These are phyloP conservation scores for Vicia faba DNA, from an alignment of 306 rosid species.

Conservation along the genomic window DNA sequence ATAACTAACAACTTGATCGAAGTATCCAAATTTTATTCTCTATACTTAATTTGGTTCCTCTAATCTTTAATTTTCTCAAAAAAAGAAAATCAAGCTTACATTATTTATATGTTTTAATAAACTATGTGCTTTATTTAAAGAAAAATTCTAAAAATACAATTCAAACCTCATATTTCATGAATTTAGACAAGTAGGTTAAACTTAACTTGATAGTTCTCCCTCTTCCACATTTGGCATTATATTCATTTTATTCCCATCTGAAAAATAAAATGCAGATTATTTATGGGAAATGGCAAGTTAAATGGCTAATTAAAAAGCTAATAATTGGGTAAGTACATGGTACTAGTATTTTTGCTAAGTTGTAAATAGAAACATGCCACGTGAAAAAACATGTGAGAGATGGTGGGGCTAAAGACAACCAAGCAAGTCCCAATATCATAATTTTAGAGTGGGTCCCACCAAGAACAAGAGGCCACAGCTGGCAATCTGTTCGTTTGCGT, in stretches of 20 bases:
- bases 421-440: conserved; percentile 38
- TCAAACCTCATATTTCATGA: background rate
- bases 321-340: conserved; percentile 31
- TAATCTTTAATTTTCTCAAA: too few species aligned
- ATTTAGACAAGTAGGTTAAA: background rate
- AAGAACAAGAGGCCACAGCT: conserved; percentile 41
- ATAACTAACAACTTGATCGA: too few species aligned
- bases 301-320: background rate
- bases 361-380: conserved; percentile 32
- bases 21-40: too few species aligned
- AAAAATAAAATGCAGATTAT: conserved; percentile 22
- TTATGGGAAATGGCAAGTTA: conserved; percentile 3
- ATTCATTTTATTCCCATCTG: background rate
- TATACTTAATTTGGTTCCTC: too few species aligned
- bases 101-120: too few species aligned
- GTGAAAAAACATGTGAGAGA: conserved; percentile 37
- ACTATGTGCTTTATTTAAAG: too few species aligned
- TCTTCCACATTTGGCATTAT: background rate
- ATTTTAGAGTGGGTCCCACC: conserved; percentile 31
- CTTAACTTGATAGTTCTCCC: background rate
- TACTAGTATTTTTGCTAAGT: background rate
- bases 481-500: conserved; percentile 37
- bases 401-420: conserved; percentile 41
- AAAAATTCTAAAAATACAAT: too few species aligned
- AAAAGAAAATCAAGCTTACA: too few species aligned